A percentile compares a stretch with the other conserved stretches of the same genome.
These are phyloP conservation scores for Panicum miliaceum DNA, from an alignment of 176 grass and related monocot genomes.

Conservation along the genomic window DNA sequence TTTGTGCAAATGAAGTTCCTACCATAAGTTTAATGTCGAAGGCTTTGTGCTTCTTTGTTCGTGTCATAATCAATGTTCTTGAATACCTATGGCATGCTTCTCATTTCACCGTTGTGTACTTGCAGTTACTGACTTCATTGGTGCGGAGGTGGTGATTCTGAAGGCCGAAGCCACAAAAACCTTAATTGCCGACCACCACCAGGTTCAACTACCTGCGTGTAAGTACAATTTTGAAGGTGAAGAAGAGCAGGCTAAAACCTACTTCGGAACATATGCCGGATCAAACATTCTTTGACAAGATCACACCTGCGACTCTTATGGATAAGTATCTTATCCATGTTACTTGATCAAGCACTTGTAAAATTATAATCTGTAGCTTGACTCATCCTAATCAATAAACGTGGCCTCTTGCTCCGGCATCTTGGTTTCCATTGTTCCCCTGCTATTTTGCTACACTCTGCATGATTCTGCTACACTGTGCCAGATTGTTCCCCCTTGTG, in stretches of 20 bases:
- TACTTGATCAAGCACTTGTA: conserved; percentile 25
- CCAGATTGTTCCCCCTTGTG: not conserved
- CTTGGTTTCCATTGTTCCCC: not conserved
- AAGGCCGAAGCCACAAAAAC: not conserved
- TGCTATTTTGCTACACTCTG: too few relatives aligned
- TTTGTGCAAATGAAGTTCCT: too few relatives aligned
- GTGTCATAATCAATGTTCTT: not conserved
- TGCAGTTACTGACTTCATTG: conserved; percentile 78
- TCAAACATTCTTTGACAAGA: not conserved
- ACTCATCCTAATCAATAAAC: conserved; percentile 30
- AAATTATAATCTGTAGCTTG: conserved; percentile 9
- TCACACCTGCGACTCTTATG: not conserved
- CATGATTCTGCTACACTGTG: too few relatives aligned
- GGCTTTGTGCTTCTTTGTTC: not conserved
- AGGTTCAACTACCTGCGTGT: conserved; percentile 36
- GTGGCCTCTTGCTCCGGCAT: not conserved
- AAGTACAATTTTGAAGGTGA: conserved; percentile 64
- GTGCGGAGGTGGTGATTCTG: conserved; percentile 76
- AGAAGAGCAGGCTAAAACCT: conserved; percentile 29
- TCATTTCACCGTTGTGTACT: not conserved
- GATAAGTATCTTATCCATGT: conserved; percentile 27
- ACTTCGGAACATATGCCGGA: conserved; percentile 35
- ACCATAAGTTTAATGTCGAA: too few relatives aligned
- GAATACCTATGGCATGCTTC: not conserved
- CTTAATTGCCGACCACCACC: not conserved